phyloP scores from a whole-genome alignment of 768 basidiomycete genomes.

The Calocera cornea region DNA sequence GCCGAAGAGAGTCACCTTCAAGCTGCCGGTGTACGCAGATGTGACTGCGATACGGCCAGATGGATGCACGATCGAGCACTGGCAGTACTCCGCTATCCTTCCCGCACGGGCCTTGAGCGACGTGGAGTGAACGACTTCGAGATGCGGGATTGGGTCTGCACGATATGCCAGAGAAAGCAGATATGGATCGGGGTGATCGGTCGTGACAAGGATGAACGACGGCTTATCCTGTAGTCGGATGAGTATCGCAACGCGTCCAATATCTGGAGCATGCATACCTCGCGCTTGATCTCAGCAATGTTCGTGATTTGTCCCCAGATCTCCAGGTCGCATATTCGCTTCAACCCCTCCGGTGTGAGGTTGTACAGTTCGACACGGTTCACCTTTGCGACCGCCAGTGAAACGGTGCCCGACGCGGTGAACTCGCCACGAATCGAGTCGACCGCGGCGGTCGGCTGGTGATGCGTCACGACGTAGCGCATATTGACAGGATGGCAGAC shows the following conservation, averaged over 20 bases:
- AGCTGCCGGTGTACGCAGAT: slow-evolving; percentile 54
- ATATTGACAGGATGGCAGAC: slow-evolving; percentile 20
- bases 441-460: slow-evolving; percentile 57
- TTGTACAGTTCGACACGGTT: slow-evolving; percentile 58
- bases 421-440: slow-evolving; percentile 56
- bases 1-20: slow-evolving; percentile 48
- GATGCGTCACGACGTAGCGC: slow-evolving; percentile 61
- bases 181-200: slow-evolving; percentile 65
- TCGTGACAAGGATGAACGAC: slow-evolving; percentile 40
- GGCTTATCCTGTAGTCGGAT: not conserved
- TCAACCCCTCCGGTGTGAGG: slow-evolving; percentile 45
- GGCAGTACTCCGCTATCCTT: slow-evolving; percentile 59
- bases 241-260: not conserved
- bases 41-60: slow-evolving; percentile 46
- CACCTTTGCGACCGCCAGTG: slow-evolving; percentile 55
- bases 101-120: slow-evolving; percentile 43
- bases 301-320: slow-evolving; percentile 41
- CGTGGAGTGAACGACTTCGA: slow-evolving; percentile 18
- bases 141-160: not conserved
- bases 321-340: slow-evolving; percentile 43
- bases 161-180: slow-evolving; percentile 47
- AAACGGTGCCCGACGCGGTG: slow-evolving; percentile 37
- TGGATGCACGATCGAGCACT: slow-evolving; percentile 52
- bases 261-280: slow-evolving; percentile 32
- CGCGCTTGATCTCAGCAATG: slow-evolving; percentile 40